Evolutionary conservation across 805 yeast species (phyloP).

Genomic region (Suhomyces emberorum): DNA sequence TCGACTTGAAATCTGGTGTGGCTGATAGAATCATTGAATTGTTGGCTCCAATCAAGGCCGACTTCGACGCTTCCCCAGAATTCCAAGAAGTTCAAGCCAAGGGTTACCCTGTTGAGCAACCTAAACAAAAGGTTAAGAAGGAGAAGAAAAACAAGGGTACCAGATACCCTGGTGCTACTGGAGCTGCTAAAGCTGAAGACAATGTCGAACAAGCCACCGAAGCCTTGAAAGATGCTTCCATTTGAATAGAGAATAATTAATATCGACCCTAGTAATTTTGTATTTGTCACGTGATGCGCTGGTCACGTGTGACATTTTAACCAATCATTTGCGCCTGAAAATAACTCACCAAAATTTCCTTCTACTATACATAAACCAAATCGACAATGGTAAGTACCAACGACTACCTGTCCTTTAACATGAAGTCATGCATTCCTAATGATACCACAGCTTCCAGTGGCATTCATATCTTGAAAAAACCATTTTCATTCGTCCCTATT

Average conservation of each 20-base stretch:
- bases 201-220: slow-evolving; percentile 6
- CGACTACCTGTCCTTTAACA: too few species aligned
- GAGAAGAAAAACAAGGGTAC: slow-evolving; percentile 88
- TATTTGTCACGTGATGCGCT: neutral
- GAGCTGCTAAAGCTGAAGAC: slow-evolving; percentile 9
- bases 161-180: slow-evolving; percentile 72
- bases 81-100: slow-evolving; percentile 69
- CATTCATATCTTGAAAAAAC: too few species aligned
- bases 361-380: neutral
- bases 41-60: slow-evolving; percentile 80
- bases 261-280: too few species aligned
- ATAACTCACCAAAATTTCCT: slow-evolving; percentile 2
- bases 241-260: too few species aligned
- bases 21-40: slow-evolving; percentile 77
- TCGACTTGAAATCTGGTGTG: slow-evolving; percentile 91
- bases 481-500: too few species aligned
- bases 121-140: slow-evolving; percentile 64
- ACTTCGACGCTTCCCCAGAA: slow-evolving; percentile 56
- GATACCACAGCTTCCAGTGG: too few species aligned
- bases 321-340: slow-evolving; percentile 8
- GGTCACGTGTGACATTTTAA: neutral
- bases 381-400: neutral
- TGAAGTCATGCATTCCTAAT: too few species aligned
- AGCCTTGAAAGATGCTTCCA: slow-evolving; percentile 8
- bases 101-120: slow-evolving; percentile 81